Percentiles rank a stretch among this genome's conserved stretches.
phyloP scores from a whole-genome alignment of 164 flowering plant species.

The Hamamelis virginiana region DNA sequence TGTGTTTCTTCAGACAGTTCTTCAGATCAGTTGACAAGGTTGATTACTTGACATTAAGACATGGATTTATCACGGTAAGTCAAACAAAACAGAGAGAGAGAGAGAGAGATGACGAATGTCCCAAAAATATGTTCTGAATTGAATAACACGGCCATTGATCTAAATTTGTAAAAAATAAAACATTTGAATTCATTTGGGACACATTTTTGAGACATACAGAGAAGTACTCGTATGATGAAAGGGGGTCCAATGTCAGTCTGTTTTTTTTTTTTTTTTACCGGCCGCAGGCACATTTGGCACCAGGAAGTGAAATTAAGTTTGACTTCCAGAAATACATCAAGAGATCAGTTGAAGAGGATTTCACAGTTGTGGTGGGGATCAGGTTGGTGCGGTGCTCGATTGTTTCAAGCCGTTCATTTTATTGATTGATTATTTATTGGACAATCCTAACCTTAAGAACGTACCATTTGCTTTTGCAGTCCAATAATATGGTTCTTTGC shows the following conservation, averaged over 20 bases:
- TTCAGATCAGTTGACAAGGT: conserved; percentile 46
- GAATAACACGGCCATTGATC: too few relatives aligned
- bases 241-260: not conserved
- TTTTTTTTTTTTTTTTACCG: not conserved
- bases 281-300: conserved; percentile 55
- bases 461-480: conserved; percentile 28
- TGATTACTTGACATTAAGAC: conserved; percentile 57
- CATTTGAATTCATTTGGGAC: too few relatives aligned
- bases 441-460: not conserved
- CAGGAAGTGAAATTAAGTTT: conserved; percentile 41
- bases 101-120: too few relatives aligned
- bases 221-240: too few relatives aligned
- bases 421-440: not conserved
- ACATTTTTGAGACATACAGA: too few relatives aligned
- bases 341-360: conserved; percentile 52
- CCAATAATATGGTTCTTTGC: conserved; percentile 52
- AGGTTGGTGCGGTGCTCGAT: conserved; percentile 24
- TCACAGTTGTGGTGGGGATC: conserved; percentile 48
- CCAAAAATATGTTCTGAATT: too few relatives aligned
- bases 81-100: too few relatives aligned
- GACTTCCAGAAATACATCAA: conserved; percentile 54
- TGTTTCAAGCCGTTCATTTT: not conserved
- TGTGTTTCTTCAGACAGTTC: conserved; percentile 64
- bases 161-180: too few relatives aligned
- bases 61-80: conserved; percentile 57